phyloP scores from a whole-genome alignment of 345 rosid genomes.

The Pugionium cornutum region DNA sequence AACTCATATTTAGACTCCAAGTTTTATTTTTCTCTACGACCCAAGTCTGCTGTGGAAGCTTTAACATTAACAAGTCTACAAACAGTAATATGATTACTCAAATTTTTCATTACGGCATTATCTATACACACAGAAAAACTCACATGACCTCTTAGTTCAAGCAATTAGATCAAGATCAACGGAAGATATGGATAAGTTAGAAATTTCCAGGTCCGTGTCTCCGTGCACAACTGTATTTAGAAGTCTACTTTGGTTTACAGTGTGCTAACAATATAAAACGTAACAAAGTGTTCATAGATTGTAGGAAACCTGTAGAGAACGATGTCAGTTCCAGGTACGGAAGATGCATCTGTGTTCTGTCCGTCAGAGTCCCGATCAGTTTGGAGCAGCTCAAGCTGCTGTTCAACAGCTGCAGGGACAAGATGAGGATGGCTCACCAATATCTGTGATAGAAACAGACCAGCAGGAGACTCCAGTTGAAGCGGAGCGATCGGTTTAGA shows the following conservation, averaged over 20 bases:
- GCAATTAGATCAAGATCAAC: not conserved
- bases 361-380: conserved; percentile 73
- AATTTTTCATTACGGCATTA: not conserved
- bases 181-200: not conserved
- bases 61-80: not conserved
- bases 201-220: not conserved
- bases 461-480: conserved; percentile 82
- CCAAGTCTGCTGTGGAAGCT: conserved; percentile 1
- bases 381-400: conserved; percentile 93
- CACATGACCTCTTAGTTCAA: not conserved
- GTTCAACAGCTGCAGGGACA: conserved; percentile 92
- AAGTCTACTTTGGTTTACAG: too few species aligned
- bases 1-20: conserved; percentile 9
- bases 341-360: conserved; percentile 59
- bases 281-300: not conserved
- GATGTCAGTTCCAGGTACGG: conserved; percentile 72
- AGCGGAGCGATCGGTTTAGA: conserved; percentile 75
- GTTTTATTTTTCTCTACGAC: not conserved
- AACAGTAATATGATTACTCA: conserved; percentile 2
- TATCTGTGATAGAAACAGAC: conserved; percentile 87
- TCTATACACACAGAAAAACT: conserved; percentile 1
- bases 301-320: conserved; percentile 72
- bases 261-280: too few species aligned
- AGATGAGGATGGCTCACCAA: conserved; percentile 89
- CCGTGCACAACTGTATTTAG: not conserved